A percentile compares a stretch with the other conserved stretches of the same genome.
Conservation (phyloP, 208 protist species). For the Wallacemonas rigidus region DNA sequence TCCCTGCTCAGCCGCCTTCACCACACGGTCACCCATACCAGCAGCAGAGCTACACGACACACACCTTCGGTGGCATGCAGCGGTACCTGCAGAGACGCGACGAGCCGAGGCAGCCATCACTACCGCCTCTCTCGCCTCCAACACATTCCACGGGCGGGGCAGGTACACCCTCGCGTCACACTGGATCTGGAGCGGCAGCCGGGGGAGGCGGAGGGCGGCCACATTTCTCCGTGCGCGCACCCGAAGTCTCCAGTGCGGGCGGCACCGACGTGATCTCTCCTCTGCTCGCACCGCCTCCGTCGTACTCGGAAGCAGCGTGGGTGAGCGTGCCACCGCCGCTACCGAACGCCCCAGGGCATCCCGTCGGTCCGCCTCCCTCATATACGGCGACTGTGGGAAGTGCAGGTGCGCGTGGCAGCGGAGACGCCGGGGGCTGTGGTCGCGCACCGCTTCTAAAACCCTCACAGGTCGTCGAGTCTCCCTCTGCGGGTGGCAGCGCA, state of each 20-base stretch:
- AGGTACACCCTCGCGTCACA: not conserved
- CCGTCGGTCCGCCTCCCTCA: not conserved
- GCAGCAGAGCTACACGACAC: not conserved
- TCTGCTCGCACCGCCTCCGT: not conserved
- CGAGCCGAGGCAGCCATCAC: not conserved
- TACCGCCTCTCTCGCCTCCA: not conserved
- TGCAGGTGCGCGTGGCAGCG: no score
- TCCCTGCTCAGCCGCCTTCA: not conserved
- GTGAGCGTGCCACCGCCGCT: not conserved
- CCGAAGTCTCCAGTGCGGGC: not conserved
- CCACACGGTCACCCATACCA: not conserved
- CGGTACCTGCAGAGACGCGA: not conserved
- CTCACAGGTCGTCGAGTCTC: not conserved
- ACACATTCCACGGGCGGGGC: not conserved
- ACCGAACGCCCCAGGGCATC: not conserved
- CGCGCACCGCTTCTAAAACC: no score
- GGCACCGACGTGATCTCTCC: not conserved
- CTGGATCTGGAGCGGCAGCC: no score
- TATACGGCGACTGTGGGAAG: not conserved
- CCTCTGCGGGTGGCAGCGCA: not conserved
- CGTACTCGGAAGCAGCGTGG: not conserved
- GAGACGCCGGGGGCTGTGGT: no score
- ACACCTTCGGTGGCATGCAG: slow-evolving; percentile 17
- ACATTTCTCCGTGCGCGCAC: not conserved
- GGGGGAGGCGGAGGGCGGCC: not conserved